These are phyloP conservation scores for Auriscalpium microsporum DNA, from an alignment of 768 basidiomycete species.

Conservation along the genomic window DNA sequence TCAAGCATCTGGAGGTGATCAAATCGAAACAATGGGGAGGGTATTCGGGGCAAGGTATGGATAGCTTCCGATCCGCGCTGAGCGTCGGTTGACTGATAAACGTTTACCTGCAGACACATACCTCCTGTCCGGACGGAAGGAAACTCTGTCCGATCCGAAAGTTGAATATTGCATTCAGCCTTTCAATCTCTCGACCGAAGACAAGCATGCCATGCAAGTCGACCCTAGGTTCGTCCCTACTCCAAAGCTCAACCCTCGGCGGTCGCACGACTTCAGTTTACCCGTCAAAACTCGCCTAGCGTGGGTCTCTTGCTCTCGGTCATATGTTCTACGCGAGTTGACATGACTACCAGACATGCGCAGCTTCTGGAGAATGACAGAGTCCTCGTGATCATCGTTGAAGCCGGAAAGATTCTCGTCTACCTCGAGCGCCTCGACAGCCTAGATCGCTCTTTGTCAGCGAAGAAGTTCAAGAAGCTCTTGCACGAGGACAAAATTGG, in stretches of 20 bases:
- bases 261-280: not conserved
- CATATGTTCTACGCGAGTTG: not conserved
- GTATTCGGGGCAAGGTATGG: not conserved
- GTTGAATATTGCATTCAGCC: not conserved
- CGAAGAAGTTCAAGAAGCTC: not conserved
- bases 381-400: conserved; percentile 4
- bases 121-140: not conserved
- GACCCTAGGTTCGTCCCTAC: conserved; percentile 4
- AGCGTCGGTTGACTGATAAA: not conserved
- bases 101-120: not conserved
- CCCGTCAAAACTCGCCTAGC: not conserved
- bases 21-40: too few relatives aligned
- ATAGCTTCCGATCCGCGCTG: not conserved
- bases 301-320: not conserved
- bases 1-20: too few relatives aligned
- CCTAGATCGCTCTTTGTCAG: not conserved
- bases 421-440: conserved; percentile 6
- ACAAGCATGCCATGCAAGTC: conserved; percentile 7
- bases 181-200: conserved; percentile 2
- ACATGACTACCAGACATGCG: not conserved
- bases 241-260: conserved; percentile 2
- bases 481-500: conserved; percentile 42
- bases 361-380: conserved; percentile 7
- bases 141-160: not conserved
- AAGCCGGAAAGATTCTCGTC: conserved; percentile 1